These are phyloP conservation scores for Triticum monococcum DNA, from an alignment of 176 grass and related monocot species.

Conservation along the genomic window DNA sequence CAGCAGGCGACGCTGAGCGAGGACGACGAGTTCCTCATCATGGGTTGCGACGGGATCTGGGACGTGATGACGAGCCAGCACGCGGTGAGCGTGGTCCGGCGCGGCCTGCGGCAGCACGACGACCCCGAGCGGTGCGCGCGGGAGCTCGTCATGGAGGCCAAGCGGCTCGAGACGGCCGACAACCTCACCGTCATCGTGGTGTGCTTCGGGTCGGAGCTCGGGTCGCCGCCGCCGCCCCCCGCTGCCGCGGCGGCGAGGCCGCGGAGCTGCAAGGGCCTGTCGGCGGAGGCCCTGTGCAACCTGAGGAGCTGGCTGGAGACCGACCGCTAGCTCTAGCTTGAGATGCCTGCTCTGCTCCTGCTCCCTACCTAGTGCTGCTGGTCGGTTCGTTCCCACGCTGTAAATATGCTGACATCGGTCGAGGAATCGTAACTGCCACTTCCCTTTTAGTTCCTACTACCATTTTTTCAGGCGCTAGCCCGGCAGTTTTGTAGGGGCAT, in stretches of 20 bases:
- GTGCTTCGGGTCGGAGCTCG: slow-evolving; percentile 51
- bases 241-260: neutral
- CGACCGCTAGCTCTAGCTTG: neutral
- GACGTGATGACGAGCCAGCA: slow-evolving; percentile 77
- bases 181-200: slow-evolving; percentile 72
- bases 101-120: slow-evolving; percentile 57
- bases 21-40: slow-evolving; percentile 80
- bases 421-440: neutral
- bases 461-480: slow-evolving; percentile 42
- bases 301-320: slow-evolving; percentile 64
- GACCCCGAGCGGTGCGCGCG: slow-evolving; percentile 55
- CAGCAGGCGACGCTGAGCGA: slow-evolving; percentile 37
- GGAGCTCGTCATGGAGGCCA: slow-evolving; percentile 71
- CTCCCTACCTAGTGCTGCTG: neutral
- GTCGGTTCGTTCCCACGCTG: slow-evolving; percentile 13
- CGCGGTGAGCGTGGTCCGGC: slow-evolving; percentile 56
- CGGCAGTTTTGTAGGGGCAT: slow-evolving; percentile 60
- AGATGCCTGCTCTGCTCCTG: neutral
- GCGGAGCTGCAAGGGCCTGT: slow-evolving; percentile 67
- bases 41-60: slow-evolving; percentile 81
- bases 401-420: slow-evolving; percentile 55
- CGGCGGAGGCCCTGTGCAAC: slow-evolving; percentile 56
- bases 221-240: neutral
- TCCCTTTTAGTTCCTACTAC: neutral
- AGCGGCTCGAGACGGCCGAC: slow-evolving; percentile 56